Evolutionary conservation across 2,329 filamentous ascomycete species (phyloP).

Genomic region (Cladosporium sp.): DNA sequence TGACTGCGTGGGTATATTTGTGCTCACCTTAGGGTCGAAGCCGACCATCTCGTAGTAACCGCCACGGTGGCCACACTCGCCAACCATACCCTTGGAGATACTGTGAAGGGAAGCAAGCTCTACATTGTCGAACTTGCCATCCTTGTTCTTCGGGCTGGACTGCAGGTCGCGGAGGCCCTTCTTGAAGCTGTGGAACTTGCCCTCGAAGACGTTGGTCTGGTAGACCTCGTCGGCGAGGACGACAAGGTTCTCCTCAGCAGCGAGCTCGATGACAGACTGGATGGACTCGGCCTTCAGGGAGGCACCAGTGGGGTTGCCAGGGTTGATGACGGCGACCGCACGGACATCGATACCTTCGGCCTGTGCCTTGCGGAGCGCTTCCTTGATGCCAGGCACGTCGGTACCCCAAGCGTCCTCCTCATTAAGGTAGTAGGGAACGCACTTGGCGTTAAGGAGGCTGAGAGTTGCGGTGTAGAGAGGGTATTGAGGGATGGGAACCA

Average conservation of each 20-base stretch:
- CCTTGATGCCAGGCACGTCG: slow-evolving; percentile 71
- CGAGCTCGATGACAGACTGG: slow-evolving; percentile 79
- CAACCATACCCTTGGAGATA: slow-evolving; percentile 96
- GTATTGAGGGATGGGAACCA: slow-evolving; percentile 96
- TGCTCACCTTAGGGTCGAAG: slow-evolving; percentile 57
- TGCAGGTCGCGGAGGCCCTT: slow-evolving; percentile 78
- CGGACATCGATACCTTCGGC: slow-evolving; percentile 78
- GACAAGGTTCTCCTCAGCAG: slow-evolving; percentile 78
- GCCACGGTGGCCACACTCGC: slow-evolving; percentile 95
- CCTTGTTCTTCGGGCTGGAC: slow-evolving; percentile 54
- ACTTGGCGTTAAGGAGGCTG: slow-evolving; percentile 74
- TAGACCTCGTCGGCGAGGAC: slow-evolving; percentile 97
- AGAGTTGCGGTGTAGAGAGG: slow-evolving; percentile 95
- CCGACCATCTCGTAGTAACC: slow-evolving; percentile 96
- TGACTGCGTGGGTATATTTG: background rate
- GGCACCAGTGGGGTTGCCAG: slow-evolving; percentile 92
- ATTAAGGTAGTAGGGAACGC: slow-evolving; percentile 91
- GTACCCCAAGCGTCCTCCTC: slow-evolving; percentile 86
- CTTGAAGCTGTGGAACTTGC: slow-evolving; percentile 96
- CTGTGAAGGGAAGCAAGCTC: slow-evolving; percentile 92
- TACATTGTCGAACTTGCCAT: slow-evolving; percentile 74
- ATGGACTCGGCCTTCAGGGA: slow-evolving; percentile 76
- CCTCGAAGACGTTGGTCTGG: slow-evolving; percentile 96
- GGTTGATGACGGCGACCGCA: slow-evolving; percentile 95
- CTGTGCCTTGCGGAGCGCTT: slow-evolving; percentile 69